Evolutionary conservation across 1,284 basidiomycete genomes (phyloP).

Genomic region (Mycena citricolor): DNA sequence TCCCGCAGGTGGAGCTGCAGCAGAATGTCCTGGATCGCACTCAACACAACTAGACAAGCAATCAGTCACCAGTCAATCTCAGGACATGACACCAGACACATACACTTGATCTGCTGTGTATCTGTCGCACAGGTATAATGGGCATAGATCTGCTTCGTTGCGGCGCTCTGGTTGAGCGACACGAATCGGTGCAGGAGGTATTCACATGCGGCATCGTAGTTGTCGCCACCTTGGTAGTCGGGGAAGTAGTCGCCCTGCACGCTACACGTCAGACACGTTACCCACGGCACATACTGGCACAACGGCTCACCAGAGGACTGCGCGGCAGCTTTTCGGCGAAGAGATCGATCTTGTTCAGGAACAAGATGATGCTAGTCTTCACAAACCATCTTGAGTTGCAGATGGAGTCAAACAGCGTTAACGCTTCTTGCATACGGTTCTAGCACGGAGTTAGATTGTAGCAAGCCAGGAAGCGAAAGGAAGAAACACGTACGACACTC

Average conservation of each 20-base stretch:
- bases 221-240: slow-evolving; percentile 76
- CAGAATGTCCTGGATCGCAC: slow-evolving; percentile 80
- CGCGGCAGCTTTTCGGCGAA: slow-evolving; percentile 91
- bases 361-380: slow-evolving; percentile 85
- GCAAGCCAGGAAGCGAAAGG: slow-evolving; percentile 7
- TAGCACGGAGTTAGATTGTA: slow-evolving; percentile 29
- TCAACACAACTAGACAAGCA: slow-evolving; percentile 62
- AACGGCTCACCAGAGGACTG: slow-evolving; percentile 60
- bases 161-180: slow-evolving; percentile 82
- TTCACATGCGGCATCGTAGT: slow-evolving; percentile 85
- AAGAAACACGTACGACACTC: slow-evolving; percentile 68
- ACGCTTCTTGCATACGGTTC: slow-evolving; percentile 97
- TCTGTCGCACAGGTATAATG: slow-evolving; percentile 91
- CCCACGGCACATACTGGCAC: neutral
- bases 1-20: slow-evolving; percentile 83
- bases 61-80: slow-evolving; percentile 5
- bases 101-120: slow-evolving; percentile 87
- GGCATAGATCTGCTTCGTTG: slow-evolving; percentile 85
- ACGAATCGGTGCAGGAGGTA: slow-evolving; percentile 88
- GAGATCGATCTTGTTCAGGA: slow-evolving; percentile 96
- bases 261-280: neutral
- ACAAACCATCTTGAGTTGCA: slow-evolving; percentile 95
- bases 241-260: slow-evolving; percentile 79
- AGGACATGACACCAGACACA: slow-evolving; percentile 28
- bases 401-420: slow-evolving; percentile 95